Conservation (phyloP, 495 filamentous ascomycete genomes). For the Cercophora samala region DNA sequence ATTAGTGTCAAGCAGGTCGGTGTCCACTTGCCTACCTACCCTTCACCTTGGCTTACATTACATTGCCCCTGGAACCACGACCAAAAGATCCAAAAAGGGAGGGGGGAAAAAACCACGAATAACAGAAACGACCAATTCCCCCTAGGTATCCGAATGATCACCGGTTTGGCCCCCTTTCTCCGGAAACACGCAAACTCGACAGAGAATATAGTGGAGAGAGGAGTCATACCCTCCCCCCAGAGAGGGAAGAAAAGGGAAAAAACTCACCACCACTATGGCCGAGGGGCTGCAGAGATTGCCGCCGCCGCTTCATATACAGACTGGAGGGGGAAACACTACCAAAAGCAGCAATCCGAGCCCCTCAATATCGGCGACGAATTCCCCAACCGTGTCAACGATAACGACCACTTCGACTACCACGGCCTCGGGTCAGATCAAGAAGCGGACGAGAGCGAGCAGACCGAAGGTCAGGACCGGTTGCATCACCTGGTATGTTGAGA, state of each 20-base stretch:
- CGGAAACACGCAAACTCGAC: not conserved
- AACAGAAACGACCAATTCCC: no score
- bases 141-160: not conserved
- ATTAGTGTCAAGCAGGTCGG: not conserved
- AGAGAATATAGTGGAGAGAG: no score
- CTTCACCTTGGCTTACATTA: not conserved
- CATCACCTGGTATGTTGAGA: conserved; percentile 30
- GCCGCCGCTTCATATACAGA: not conserved
- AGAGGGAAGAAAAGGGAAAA: not conserved
- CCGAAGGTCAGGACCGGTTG: conserved; percentile 36
- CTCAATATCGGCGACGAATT: not conserved
- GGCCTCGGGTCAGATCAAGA: conserved; percentile 17
- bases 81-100: not conserved
- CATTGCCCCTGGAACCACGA: not conserved
- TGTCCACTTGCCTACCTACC: not conserved
- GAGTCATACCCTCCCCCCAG: no score
- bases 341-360: not conserved
- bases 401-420: conserved; percentile 5
- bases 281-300: not conserved
- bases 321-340: not conserved
- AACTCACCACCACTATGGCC: not conserved
- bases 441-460: conserved; percentile 34
- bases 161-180: not conserved
- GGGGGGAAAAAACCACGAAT: no score
- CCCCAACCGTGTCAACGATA: not conserved